Base-by-base conservation (phyloP, 1,284 basidiomycete genomes). In the Malassezia restricta region DNA sequence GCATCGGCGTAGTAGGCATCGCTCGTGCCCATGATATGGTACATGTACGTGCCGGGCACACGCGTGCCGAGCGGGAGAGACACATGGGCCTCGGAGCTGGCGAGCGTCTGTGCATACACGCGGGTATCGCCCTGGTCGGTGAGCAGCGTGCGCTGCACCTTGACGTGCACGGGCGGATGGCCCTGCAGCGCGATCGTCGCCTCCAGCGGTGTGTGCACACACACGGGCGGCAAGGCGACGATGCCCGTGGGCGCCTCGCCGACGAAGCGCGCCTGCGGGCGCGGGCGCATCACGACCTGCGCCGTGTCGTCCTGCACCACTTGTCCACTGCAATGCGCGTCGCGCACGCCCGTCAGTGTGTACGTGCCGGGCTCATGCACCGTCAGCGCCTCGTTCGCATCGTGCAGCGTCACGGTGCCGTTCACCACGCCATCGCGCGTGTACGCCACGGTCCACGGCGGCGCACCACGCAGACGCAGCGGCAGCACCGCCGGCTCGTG, bases 1-100 rank as follows among this genome's bases (percentile, higher is more conserved):
- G 20, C 20, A 4, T 24, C 20, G 2, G 57, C 28, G 33, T 72
- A 96, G n/a, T 85, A 81, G 0, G 83, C 78, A 71, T 98, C 92
- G 8, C 84, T 85, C 17, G 96, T 81, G 64, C 86, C 84, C 58
- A 84, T 82, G 59, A 98, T 83, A 68, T 87, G 83, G 73, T 96
- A 96, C 66, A 81, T 84, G 68, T 91, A 85, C 51, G 82, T 79
- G 3, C 90, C 90, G 1, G 87, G 79, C 33, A 80, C 79, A 0
- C 81, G 80, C 0, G 86, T 90, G 52, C 82, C 83, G 24, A 96
- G 79, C 61, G 90, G 86, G 69, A 95, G 83, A 32, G 87, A 80
- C 7, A 86, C 85, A 17, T 79, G 80, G 12, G 81, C 78, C 68
- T 90, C 86, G 20, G 91, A 33, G 14, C 24, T 39, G 33, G 20